Percentiles rank a stretch among this genome's conserved stretches.
These are phyloP conservation scores for Astraeus odoratus DNA, from an alignment of 768 basidiomycete genomes.

Conservation along the genomic window DNA sequence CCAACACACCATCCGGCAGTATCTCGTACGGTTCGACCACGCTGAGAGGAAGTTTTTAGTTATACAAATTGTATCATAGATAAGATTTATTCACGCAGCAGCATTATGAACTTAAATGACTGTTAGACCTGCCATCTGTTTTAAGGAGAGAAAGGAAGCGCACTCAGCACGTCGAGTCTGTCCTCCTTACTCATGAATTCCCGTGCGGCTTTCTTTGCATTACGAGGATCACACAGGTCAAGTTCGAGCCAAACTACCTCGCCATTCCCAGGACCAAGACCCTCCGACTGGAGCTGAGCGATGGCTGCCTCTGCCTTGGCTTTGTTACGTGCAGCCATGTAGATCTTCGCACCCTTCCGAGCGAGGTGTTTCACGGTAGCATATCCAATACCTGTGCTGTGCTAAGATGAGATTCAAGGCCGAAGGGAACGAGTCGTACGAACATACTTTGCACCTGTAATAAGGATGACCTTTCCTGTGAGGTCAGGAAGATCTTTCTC, in stretches of 20 bases:
- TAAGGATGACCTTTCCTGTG: conserved; percentile 44
- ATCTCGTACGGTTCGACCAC: conserved; percentile 14
- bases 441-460: conserved; percentile 52
- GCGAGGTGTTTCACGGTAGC: conserved; percentile 47
- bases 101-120: conserved; percentile 48
- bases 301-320: conserved; percentile 41
- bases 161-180: conserved; percentile 50
- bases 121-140: not conserved
- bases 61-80: not conserved
- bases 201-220: conserved; percentile 42
- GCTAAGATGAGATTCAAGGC: not conserved
- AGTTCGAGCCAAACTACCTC: conserved; percentile 44
- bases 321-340: conserved; percentile 48
- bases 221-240: conserved; percentile 43
- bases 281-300: conserved; percentile 36
- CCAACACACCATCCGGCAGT: conserved; percentile 21
- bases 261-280: conserved; percentile 38
- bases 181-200: conserved; percentile 43
- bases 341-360: conserved; percentile 50
- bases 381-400: conserved; percentile 31
- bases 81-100: conserved; percentile 34
- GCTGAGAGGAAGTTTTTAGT: conserved; percentile 12
- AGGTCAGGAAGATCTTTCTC: conserved; percentile 37
- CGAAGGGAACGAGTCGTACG: not conserved
- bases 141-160: conserved; percentile 10